These are phyloP conservation scores for Cercospora canescens DNA, from an alignment of 2,329 filamentous ascomycete species.

Conservation along the genomic window DNA sequence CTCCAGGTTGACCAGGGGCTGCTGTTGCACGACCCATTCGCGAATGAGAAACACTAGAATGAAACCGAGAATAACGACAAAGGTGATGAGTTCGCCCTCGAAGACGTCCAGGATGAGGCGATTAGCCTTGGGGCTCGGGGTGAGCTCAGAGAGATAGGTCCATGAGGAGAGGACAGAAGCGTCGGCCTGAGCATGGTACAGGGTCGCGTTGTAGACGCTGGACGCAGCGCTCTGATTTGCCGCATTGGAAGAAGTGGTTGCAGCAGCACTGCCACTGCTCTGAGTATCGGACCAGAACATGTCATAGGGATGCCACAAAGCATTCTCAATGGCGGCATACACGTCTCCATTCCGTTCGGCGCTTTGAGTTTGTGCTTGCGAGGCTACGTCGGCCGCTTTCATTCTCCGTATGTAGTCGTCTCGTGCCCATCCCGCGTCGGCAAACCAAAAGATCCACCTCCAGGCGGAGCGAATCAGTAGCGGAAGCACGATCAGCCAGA, in stretches of 20 bases:
- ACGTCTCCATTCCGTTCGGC: constrained; percentile 6
- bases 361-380: constrained; percentile 10
- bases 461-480: constrained; percentile 90
- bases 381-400: constrained; percentile 13
- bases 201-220: constrained; percentile 8
- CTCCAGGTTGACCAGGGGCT: constrained; percentile 74
- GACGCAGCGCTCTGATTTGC: constrained; percentile 15
- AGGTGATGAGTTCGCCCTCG: constrained; percentile 91
- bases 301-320: constrained; percentile 15
- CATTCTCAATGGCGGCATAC: constrained; percentile 8
- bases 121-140: constrained; percentile 71
- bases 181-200: constrained; percentile 23
- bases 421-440: constrained; percentile 69
- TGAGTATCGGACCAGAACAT: constrained; percentile 11
- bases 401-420: constrained; percentile 37
- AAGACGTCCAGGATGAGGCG: constrained; percentile 77
- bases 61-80: constrained; percentile 88
- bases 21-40: constrained; percentile 98
- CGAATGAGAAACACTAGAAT: constrained; percentile 95
- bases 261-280: neutral
- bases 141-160: constrained; percentile 60
- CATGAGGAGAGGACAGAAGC: constrained; percentile 33
- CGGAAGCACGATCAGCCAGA: constrained; percentile 88
- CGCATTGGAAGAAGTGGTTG: neutral
- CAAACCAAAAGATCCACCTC: constrained; percentile 93